Percentiles rank a stretch among this genome's conserved stretches.
These are phyloP conservation scores for Vigna trinervia DNA, from an alignment of 306 rosid species.

Conservation along the genomic window DNA sequence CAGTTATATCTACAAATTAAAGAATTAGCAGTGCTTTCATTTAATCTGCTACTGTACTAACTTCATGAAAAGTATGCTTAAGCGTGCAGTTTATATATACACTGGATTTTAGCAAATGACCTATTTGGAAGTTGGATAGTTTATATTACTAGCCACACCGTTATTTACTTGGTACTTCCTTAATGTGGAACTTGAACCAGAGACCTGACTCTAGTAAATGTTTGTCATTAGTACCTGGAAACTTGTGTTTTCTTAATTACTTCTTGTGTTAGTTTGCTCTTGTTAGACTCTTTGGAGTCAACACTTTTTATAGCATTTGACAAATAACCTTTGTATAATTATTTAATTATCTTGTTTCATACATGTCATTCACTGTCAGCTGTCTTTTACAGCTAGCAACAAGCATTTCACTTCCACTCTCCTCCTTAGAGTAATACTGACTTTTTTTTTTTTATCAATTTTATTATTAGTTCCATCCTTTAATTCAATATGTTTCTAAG, in stretches of 20 bases:
- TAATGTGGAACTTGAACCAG: neutral
- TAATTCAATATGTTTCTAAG: constrained; percentile 20
- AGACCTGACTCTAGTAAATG: neutral
- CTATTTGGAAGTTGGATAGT: neutral
- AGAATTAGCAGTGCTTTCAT: constrained; percentile 1
- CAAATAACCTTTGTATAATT: constrained; percentile 10
- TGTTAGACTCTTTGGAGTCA: constrained; percentile 6
- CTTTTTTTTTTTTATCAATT: constrained; percentile 14
- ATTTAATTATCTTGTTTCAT: constrained; percentile 21
- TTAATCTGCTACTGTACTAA: neutral
- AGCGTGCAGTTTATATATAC: neutral
- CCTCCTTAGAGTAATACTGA: constrained; percentile 3
- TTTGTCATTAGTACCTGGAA: constrained; percentile 22
- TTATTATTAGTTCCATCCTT: constrained; percentile 31
- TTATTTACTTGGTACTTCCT: constrained; percentile 34
- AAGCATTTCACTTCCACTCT: constrained; percentile 19
- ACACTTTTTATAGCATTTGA: neutral
- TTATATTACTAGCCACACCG: constrained; percentile 18
- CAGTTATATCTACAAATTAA: constrained; percentile 1
- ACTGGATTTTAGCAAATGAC: constrained; percentile 2
- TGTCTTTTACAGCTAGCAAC: neutral
- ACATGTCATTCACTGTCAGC: neutral
- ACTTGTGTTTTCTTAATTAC: constrained; percentile 9
- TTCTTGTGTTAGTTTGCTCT: neutral
- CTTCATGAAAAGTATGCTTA: neutral